Evolutionary conservation across 2,329 filamentous ascomycete genomes (phyloP).

Genomic region (Cercospora sp.): DNA sequence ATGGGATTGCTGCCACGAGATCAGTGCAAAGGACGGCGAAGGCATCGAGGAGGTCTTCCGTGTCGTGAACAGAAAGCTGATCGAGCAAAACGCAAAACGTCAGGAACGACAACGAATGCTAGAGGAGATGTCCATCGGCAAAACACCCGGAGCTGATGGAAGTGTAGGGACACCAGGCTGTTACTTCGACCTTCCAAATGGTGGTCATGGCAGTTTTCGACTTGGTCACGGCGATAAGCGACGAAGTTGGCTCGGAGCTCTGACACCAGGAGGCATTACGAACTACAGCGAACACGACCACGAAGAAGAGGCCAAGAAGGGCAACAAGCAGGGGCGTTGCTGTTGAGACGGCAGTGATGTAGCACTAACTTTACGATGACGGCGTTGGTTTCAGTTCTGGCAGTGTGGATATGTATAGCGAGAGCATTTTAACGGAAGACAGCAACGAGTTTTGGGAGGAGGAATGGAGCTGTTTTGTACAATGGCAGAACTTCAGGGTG

Average conservation of each 20-base stretch:
- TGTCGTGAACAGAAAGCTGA: constrained; percentile 79
- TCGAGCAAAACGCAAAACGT: constrained; percentile 67
- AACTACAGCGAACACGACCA: constrained; percentile 31
- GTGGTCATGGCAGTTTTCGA: constrained; percentile 60
- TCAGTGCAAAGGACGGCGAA: constrained; percentile 89
- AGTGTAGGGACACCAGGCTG: constrained; percentile 38
- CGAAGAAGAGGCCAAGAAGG: constrained; percentile 30
- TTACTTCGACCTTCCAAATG: constrained; percentile 52
- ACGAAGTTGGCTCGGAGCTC: constrained; percentile 65
- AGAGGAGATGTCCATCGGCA: constrained; percentile 42
- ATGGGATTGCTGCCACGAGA: constrained; percentile 97
- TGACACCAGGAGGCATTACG: constrained; percentile 44
- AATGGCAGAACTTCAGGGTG: not conserved
- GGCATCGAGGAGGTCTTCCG: constrained; percentile 96
- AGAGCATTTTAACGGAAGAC: constrained; percentile 1
- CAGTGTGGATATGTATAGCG: constrained; percentile 2
- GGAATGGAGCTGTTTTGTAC: not conserved
- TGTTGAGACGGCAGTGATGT: constrained; percentile 24
- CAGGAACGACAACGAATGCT: constrained; percentile 53
- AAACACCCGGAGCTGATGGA: constrained; percentile 47
- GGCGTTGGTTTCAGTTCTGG: not conserved
- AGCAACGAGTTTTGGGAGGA: not conserved
- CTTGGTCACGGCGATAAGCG: constrained; percentile 62
- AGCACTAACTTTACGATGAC: not conserved
- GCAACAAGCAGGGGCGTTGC: constrained; percentile 31